phyloP scores from a whole-genome alignment of 345 rosid species.

The Hevea brasiliensis region DNA sequence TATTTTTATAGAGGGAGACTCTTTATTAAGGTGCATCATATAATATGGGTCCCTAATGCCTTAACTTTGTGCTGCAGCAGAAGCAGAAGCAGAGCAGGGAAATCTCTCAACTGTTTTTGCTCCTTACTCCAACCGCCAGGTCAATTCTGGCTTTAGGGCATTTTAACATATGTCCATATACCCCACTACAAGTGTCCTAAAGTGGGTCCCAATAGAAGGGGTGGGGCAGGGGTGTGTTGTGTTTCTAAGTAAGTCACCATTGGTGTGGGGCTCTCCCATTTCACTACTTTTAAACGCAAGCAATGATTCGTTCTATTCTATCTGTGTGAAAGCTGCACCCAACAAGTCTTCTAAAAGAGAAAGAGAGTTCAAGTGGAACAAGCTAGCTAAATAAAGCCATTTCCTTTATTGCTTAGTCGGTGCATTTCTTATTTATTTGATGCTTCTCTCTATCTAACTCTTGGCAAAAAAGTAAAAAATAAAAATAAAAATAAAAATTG shows the following conservation, averaged over 20 bases:
- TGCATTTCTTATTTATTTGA: constrained; percentile 19
- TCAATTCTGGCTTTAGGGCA: constrained; percentile 18
- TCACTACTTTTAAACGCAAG: constrained; percentile 42
- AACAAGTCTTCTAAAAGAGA: constrained; percentile 14
- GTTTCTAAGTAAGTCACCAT: constrained; percentile 8
- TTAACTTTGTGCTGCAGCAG: constrained; percentile 34
- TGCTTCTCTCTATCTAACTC: background rate
- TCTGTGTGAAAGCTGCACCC: constrained; percentile 21
- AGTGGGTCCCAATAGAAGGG: constrained; percentile 23
- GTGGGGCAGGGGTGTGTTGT: background rate
- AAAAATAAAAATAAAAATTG: too few relatives aligned
- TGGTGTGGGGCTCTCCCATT: constrained; percentile 21
- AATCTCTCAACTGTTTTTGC: constrained; percentile 25
- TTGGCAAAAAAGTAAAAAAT: too few relatives aligned
- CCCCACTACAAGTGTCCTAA: constrained; percentile 4
- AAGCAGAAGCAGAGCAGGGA: constrained; percentile 17
- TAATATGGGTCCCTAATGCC: constrained; percentile 35
- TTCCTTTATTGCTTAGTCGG: constrained; percentile 32
- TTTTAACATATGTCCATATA: too few relatives aligned
- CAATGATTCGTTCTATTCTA: constrained; percentile 45
- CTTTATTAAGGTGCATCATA: background rate
- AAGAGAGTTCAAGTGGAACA: constrained; percentile 41
- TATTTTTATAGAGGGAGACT: too few relatives aligned
- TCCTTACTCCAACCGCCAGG: constrained; percentile 17
- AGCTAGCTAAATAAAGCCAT: constrained; percentile 17